These are phyloP conservation scores for Phytophthora pini DNA, from an alignment of 352 stramenopile genomes.

Conservation along the genomic window DNA sequence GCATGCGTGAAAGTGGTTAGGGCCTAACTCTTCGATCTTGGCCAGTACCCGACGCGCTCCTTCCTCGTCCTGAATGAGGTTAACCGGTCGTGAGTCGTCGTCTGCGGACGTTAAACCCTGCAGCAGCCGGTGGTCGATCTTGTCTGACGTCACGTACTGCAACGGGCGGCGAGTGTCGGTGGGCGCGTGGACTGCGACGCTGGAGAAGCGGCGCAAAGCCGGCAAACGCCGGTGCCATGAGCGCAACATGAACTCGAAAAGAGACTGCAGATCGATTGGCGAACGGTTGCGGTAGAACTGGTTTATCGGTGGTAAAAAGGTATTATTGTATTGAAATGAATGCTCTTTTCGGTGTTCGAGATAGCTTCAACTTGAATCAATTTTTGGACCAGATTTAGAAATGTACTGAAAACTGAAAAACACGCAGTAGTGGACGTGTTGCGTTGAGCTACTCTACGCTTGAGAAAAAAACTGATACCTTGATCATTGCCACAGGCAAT, in stretches of 20 bases:
- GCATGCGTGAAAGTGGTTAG: constrained; percentile 92
- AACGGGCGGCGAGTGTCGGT: constrained; percentile 18
- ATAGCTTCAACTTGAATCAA: background rate
- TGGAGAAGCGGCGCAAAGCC: constrained; percentile 20
- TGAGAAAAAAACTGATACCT: too few relatives aligned
- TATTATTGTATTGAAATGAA: background rate
- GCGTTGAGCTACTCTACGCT: background rate
- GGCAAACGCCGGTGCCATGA: background rate
- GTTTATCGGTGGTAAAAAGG: background rate
- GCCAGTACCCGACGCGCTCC: constrained; percentile 66
- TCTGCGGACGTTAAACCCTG: constrained; percentile 66
- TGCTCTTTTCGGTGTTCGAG: background rate
- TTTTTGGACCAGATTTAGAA: too few relatives aligned
- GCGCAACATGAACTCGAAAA: constrained; percentile 11
- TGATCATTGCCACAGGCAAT: too few relatives aligned
- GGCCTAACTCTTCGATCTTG: constrained; percentile 65
- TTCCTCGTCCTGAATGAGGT: constrained; percentile 79
- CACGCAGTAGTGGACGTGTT: too few relatives aligned
- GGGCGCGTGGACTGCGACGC: background rate
- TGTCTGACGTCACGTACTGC: constrained; percentile 74
- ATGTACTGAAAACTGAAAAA: too few relatives aligned
- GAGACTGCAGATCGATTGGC: background rate
- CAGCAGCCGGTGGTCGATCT: constrained; percentile 66
- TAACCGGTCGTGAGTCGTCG: constrained; percentile 73
- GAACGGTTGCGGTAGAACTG: background rate